Percentiles rank a stretch among this genome's conserved stretches.
phyloP scores from a whole-genome alignment of 1,139 yeast species.

The Kluyveromyces marxianus region DNA sequence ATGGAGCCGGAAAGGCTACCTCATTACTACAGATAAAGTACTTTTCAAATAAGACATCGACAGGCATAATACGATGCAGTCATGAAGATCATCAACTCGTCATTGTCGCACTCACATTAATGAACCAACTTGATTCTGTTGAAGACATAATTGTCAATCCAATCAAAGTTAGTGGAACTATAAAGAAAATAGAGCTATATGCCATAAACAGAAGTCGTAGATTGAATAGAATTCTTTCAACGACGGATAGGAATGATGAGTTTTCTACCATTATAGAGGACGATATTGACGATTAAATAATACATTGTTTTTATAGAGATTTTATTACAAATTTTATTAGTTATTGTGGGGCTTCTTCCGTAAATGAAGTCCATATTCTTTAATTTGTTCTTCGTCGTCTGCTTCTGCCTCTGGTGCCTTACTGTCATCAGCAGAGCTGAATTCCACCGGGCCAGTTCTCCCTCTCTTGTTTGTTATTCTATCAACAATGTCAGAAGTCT shows the following conservation, averaged over 20 bases:
- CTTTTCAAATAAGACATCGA: conserved; percentile 72
- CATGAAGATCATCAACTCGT: conserved; percentile 57
- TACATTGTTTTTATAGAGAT: neutral
- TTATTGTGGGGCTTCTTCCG: neutral
- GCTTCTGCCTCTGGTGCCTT: neutral
- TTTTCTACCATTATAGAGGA: conserved; percentile 13
- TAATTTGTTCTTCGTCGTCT: conserved; percentile 16
- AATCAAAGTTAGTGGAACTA: conserved; percentile 77
- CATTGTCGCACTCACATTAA: conserved; percentile 62
- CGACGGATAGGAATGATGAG: conserved; percentile 12
- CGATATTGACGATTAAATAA: conserved; percentile 12
- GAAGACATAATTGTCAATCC: conserved; percentile 51
- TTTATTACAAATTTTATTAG: neutral
- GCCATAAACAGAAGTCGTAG: conserved; percentile 43
- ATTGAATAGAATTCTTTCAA: conserved; percentile 29
- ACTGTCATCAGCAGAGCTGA: conserved; percentile 1
- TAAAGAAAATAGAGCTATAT: conserved; percentile 70
- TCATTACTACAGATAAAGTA: conserved; percentile 62
- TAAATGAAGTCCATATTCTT: conserved; percentile 18
- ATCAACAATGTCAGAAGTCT: conserved; percentile 30
- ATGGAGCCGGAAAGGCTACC: conserved; percentile 63
- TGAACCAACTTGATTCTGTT: conserved; percentile 46
- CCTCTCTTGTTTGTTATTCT: conserved; percentile 23
- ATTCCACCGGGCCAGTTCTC: conserved; percentile 12
- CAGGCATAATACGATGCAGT: conserved; percentile 77